These are phyloP conservation scores for Linum trigynum DNA, from an alignment of 345 rosid genomes.

Conservation along the genomic window DNA sequence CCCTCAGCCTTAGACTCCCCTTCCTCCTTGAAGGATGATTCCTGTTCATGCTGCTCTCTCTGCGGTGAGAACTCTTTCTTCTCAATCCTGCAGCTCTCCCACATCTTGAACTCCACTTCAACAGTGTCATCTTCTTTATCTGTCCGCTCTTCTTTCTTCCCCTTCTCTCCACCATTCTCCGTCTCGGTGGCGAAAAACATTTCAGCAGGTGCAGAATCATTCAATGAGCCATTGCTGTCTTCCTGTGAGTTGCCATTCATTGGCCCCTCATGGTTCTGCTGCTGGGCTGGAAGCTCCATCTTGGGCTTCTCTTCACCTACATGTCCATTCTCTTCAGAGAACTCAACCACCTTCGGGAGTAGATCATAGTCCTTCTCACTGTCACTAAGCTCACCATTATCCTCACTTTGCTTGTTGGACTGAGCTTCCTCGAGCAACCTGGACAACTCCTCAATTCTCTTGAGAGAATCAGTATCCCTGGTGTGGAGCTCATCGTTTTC, in stretches of 20 bases:
- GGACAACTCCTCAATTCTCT: conserved; percentile 71
- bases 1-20: conserved; percentile 61
- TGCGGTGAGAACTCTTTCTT: conserved; percentile 84
- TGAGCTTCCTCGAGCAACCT: conserved; percentile 77
- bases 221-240: conserved; percentile 22
- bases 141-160: conserved; percentile 38
- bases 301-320: conserved; percentile 54
- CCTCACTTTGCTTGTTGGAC: conserved; percentile 41
- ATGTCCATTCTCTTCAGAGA: conserved; percentile 90
- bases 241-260: conserved; percentile 33
- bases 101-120: conserved; percentile 75
- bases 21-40: conserved; percentile 64
- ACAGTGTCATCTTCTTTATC: conserved; percentile 63
- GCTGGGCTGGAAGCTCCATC: conserved; percentile 31
- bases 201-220: conserved; percentile 20
- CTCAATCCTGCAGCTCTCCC: conserved; percentile 97
- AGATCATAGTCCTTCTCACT: conserved; percentile 90
- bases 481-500: conserved; percentile 68
- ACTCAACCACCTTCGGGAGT: conserved; percentile 87
- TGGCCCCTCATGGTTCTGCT: conserved; percentile 21
- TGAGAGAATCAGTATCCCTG: conserved; percentile 45
- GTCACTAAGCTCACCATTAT: conserved; percentile 69
- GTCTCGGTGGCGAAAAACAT: conserved; percentile 26
- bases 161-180: conserved; percentile 29
- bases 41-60: conserved; percentile 33